Conservation (phyloP, 108 stramenopile species). For the Skeletonema tropicum region DNA sequence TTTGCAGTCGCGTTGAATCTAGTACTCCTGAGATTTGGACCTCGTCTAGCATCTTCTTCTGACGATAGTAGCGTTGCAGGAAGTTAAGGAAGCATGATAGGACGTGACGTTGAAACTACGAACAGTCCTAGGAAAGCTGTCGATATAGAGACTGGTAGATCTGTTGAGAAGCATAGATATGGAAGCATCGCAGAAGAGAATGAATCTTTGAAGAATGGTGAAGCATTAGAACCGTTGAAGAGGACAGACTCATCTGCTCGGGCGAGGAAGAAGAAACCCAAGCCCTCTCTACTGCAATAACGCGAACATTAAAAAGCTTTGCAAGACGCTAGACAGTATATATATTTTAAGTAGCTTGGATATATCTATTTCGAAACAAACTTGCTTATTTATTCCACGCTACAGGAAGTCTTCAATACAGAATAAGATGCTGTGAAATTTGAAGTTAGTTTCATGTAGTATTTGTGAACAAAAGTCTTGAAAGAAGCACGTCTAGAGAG, state of each 20-base stretch:
- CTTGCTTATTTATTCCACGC: no score
- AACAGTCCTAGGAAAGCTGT: neutral
- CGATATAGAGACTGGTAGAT: neutral
- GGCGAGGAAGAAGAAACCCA: neutral
- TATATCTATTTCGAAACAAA: no score
- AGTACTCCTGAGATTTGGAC: conserved; percentile 83
- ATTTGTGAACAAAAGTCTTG: no score
- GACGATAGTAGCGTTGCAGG: neutral
- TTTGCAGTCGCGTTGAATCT: conserved; percentile 79
- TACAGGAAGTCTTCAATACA: no score
- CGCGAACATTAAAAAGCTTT: no score
- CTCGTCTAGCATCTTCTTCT: conserved; percentile 33
- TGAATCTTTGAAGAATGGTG: neutral
- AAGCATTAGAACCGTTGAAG: neutral
- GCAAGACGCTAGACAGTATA: no score
- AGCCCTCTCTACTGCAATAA: neutral
- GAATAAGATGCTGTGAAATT: no score
- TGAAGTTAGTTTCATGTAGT: no score
- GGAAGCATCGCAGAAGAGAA: neutral
- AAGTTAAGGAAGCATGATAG: conserved; percentile 1
- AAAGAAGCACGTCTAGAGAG: no score
- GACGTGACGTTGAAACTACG: neutral
- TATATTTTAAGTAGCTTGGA: no score
- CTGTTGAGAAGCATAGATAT: neutral
- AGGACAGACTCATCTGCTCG: neutral